Conservation (phyloP, 257 asterid species). For the Capsicum baccatum region DNA sequence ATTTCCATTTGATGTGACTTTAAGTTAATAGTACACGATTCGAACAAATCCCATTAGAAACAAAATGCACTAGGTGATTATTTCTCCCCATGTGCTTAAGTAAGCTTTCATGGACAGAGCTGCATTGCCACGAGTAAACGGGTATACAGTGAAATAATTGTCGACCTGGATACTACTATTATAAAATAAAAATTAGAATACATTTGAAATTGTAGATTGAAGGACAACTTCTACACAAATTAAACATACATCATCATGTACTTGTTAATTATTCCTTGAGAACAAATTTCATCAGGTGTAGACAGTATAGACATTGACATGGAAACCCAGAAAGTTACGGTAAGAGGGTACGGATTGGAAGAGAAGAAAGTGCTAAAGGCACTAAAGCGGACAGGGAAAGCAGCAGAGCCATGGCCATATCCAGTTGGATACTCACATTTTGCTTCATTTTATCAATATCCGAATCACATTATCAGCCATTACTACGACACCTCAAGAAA, state of each 20-base stretch:
- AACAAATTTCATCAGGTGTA: constrained; percentile 54
- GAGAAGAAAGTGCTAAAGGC: constrained; percentile 78
- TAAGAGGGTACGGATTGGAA: constrained; percentile 70
- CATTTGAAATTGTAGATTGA: background rate
- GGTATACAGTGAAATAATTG: background rate
- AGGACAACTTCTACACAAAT: background rate
- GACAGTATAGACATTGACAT: constrained; percentile 87
- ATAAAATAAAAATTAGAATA: background rate
- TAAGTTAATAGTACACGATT: background rate
- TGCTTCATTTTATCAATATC: constrained; percentile 85
- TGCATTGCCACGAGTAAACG: background rate
- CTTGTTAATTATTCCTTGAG: background rate
- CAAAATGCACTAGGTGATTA: background rate
- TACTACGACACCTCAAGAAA: constrained; percentile 76
- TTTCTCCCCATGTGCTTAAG: no score
- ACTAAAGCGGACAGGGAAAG: constrained; percentile 82
- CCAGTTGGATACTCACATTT: constrained; percentile 69
- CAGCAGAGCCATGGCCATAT: constrained; percentile 99
- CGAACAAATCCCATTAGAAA: background rate
- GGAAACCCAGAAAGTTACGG: constrained; percentile 84
- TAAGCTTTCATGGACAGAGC: no score
- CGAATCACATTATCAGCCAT: constrained; percentile 71
- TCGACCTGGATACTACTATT: no score
- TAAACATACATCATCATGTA: background rate
- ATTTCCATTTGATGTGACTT: background rate